A percentile compares a stretch with the other conserved stretches of the same genome.
Conservation (phyloP, 257 asterid genomes). For the Coffea canephora region DNA sequence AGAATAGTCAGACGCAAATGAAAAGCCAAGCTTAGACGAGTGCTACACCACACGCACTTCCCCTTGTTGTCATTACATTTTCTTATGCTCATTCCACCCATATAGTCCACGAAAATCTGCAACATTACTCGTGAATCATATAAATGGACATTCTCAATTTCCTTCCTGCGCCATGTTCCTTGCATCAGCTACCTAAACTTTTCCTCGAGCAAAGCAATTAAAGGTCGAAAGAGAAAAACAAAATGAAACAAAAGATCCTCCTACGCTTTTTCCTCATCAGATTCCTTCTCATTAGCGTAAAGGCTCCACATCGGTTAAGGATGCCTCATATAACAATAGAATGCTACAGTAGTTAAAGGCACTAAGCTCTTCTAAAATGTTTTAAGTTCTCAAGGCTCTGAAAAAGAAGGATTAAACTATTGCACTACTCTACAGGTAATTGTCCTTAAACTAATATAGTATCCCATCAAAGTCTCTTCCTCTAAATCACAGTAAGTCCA, state of each 20-base stretch:
- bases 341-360: no score
- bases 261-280: background rate
- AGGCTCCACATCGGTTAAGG: background rate
- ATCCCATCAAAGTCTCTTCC: background rate
- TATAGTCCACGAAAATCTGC: background rate
- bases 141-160: background rate
- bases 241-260: background rate
- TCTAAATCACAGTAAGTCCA: background rate
- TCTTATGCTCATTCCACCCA: background rate
- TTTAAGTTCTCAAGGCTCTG: no score
- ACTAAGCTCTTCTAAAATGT: background rate
- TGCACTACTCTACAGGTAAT: background rate
- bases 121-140: background rate
- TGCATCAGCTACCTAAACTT: background rate
- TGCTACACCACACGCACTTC: background rate
- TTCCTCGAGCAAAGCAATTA: background rate
- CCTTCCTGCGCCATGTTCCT: background rate
- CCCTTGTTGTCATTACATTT: background rate
- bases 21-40: background rate
- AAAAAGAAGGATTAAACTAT: no score
- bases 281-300: background rate
- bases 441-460: background rate
- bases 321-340: no score
- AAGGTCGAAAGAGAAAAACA: background rate
- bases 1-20: background rate